Evolutionary conservation across 176 grass and related monocot species (phyloP), one percentile per base, ranked within the genome.

Genomic region (Elymus sibiricus): DNA sequence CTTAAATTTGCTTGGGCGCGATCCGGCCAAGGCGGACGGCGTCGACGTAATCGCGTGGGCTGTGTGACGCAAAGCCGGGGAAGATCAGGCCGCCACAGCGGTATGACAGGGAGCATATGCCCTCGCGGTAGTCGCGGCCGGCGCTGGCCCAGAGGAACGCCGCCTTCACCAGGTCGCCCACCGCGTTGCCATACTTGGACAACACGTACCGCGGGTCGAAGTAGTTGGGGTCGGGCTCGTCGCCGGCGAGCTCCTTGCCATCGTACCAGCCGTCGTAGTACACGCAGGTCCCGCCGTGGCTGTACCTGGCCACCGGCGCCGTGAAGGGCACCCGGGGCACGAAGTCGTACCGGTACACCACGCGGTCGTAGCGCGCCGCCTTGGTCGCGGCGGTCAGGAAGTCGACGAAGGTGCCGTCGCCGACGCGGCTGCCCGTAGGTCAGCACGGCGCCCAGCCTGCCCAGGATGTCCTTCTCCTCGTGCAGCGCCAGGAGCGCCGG

Each of bases 261-360:
- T 37, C 11, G 38, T 95, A 98, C 89, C 93, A 93, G 0, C 96
- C 89, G 37, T 94, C 40, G 40, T 79, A 98, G 90, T 95, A 98
- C 15, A 89, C 62, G 86, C 93, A 95, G 0, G 44, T 61, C 0
- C 93, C 93, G 2, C 88, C 89, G 66, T 98, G 96, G 31, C 22
- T 66, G 86, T 9, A 95, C 21, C 72, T 61, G 0, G 89, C 84
- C 2, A 89, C 7, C 55, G 77, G 89, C 35, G 74, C 46, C 32
- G 80, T 95, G 66, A 92, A 95, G 7, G 96, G 96, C 39, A 98
- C 65, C 2, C 93, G 82, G 0, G 96, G 91, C 14, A 98, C 88
- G 14, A 98, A 4, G 78, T 98, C 93, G 87, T 89, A 95, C 19
- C 96, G 89, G 87, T 98, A 98, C 24, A 98, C 93, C 53, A 88